Evolutionary conservation across 169 alveolate species (phyloP).

Genomic region (Perkinsus marinus): DNA sequence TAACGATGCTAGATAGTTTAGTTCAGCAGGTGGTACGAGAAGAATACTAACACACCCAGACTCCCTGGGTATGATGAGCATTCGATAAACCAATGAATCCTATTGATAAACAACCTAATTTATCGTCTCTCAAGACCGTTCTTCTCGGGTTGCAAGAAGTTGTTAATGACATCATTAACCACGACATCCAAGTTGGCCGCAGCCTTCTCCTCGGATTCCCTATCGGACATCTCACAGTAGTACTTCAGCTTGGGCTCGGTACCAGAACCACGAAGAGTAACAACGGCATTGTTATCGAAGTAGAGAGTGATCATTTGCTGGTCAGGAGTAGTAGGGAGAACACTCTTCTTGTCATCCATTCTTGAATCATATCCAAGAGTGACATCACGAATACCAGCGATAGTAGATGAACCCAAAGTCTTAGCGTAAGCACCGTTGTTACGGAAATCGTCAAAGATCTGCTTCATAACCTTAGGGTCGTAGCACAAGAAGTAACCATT

Average conservation of each 20-base stretch:
- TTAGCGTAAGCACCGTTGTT: conserved; percentile 19
- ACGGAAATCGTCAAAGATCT: conserved; percentile 39
- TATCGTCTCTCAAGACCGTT: not conserved
- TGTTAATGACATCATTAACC: conserved; percentile 29
- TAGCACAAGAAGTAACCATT: conserved; percentile 36
- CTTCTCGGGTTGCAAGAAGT: conserved; percentile 37
- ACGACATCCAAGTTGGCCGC: conserved; percentile 22
- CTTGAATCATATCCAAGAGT: conserved; percentile 49
- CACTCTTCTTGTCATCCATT: conserved; percentile 30
- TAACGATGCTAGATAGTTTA: not conserved
- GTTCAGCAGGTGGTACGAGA: not conserved
- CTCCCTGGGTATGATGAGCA: not conserved
- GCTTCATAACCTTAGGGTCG: conserved; percentile 26
- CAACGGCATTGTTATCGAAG: conserved; percentile 36
- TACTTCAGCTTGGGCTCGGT: conserved; percentile 63
- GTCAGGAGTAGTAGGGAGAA: conserved; percentile 35
- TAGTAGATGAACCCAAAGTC: conserved; percentile 28
- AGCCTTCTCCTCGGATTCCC: conserved; percentile 26
- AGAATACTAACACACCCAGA: not conserved
- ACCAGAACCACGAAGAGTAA: conserved; percentile 52
- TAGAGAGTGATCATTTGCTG: conserved; percentile 19
- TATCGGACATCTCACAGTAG: conserved; percentile 36
- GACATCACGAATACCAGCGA: conserved; percentile 36
- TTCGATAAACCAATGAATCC: not conserved
- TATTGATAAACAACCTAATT: not conserved